Evolutionary conservation across 1,284 basidiomycete species (phyloP), one percentile per base, ranked within the genome.

Genomic region (Sutorius eximius): DNA sequence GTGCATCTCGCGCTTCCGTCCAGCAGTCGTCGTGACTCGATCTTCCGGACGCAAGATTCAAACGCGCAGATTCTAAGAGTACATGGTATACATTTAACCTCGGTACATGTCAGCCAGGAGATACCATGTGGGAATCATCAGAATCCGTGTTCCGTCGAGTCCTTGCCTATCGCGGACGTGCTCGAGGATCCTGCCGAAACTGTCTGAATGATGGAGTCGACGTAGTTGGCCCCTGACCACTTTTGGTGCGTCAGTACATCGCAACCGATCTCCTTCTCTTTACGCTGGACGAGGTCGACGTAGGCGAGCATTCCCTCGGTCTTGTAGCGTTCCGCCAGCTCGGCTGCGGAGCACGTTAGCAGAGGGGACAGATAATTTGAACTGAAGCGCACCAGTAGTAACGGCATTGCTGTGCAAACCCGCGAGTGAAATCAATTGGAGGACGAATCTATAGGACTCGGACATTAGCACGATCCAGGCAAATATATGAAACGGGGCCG

Each of bases 161-260:
- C 91, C 62, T 85, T 84, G 42, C 92, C 92, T 59, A 86, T 75
- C 16, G 89, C 82, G 36, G 87, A 91, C 3, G 92, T 93, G 64
- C 85, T 89, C 42, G 90, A 90, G 18, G 89, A 90, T 49, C 91
- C 91, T 13, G 89, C 90, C 12, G 91, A 89, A 44, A 95, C 78
- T 16, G 83, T 87, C 44, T 82, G 82, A 51, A 93, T 71, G 58
- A 91, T 89, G 46, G 86, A 77, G 73, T 95, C 92, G 56, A 93
- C 83, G 69, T 94, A 94, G 65, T 89, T 89, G 16, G 92, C 91
- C 34, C 92, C 92, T 59, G 89, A 92, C 92, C 92, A 94, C 77
- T 92, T 93, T 73, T 94, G 91, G 72, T 94, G 91, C 2, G 89
- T 94, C 52, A 97, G 78, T 41, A 98, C 93, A 70, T 98, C 95